Conservation (phyloP, 1,139 yeast species). For the Kodamaea arcana region DNA sequence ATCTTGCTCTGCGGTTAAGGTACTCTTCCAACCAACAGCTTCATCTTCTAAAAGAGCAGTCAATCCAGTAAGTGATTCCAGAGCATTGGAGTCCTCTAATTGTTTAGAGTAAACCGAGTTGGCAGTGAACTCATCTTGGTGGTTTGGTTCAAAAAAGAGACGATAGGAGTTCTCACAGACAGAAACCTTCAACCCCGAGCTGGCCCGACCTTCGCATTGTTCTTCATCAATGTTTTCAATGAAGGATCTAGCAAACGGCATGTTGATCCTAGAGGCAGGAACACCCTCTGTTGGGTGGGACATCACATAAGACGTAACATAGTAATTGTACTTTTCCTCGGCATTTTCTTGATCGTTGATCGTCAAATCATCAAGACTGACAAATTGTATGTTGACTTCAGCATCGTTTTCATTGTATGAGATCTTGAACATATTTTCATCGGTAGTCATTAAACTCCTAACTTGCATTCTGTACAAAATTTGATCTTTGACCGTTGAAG, state of each 20-base stretch:
- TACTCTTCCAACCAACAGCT: conserved; percentile 37
- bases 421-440: conserved; percentile 90
- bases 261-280: conserved; percentile 66
- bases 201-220: conserved; percentile 61
- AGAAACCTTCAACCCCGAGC: conserved; percentile 75
- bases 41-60: conserved; percentile 29
- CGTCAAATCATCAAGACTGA: conserved; percentile 84
- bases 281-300: conserved; percentile 97
- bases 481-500: conserved; percentile 81
- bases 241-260: conserved; percentile 69
- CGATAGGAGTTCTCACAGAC: conserved; percentile 77
- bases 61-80: conserved; percentile 26
- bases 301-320: conserved; percentile 87
- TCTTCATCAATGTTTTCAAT: conserved; percentile 56
- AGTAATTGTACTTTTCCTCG: conserved; percentile 87
- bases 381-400: conserved; percentile 71
- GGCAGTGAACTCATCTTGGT: conserved; percentile 76
- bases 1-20: conserved; percentile 24
- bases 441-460: conserved; percentile 72
- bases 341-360: conserved; percentile 69
- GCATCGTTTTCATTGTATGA: conserved; percentile 55
- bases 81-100: conserved; percentile 22
- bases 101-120: conserved; percentile 41
- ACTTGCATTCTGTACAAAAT: conserved; percentile 87
- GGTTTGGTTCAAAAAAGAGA: conserved; percentile 75